Conservation (phyloP, 768 basidiomycete species). For the Agaricus blazei region DNA sequence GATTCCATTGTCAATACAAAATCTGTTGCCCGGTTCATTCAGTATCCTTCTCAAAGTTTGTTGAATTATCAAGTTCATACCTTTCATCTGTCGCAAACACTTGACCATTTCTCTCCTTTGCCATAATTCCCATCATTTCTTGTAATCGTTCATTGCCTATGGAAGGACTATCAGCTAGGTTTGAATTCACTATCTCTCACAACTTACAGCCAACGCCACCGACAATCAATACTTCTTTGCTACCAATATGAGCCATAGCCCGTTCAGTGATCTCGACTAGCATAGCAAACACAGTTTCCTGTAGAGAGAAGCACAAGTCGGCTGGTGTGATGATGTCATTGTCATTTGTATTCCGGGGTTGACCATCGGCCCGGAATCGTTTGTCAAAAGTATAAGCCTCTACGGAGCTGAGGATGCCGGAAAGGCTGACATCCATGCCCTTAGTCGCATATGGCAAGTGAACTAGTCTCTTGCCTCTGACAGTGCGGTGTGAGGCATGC, state of each 20-base stretch:
- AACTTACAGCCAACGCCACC: slow-evolving; percentile 98
- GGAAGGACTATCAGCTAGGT: neutral
- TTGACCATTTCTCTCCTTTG: slow-evolving; percentile 76
- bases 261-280: slow-evolving; percentile 98
- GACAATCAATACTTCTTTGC: slow-evolving; percentile 93
- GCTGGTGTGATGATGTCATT: slow-evolving; percentile 84
- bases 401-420: slow-evolving; percentile 85
- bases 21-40: slow-evolving; percentile 40
- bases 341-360: slow-evolving; percentile 32
- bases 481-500: neutral
- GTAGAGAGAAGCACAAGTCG: slow-evolving; percentile 95
- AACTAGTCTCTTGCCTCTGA: slow-evolving; percentile 78
- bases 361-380: slow-evolving; percentile 57
- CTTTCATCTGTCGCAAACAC: slow-evolving; percentile 97
- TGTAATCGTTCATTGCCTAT: slow-evolving; percentile 89
- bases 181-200: neutral
- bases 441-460: slow-evolving; percentile 93
- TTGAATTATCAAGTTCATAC: slow-evolving; percentile 32
- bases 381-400: slow-evolving; percentile 88
- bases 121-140: slow-evolving; percentile 99
- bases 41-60: neutral
- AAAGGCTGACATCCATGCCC: slow-evolving; percentile 96
- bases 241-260: slow-evolving; percentile 98
- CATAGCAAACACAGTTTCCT: slow-evolving; percentile 98
- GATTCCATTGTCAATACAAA: slow-evolving; percentile 99